phyloP scores from a whole-genome alignment of 805 yeast species.

The Hanseniaspora lindneri region DNA sequence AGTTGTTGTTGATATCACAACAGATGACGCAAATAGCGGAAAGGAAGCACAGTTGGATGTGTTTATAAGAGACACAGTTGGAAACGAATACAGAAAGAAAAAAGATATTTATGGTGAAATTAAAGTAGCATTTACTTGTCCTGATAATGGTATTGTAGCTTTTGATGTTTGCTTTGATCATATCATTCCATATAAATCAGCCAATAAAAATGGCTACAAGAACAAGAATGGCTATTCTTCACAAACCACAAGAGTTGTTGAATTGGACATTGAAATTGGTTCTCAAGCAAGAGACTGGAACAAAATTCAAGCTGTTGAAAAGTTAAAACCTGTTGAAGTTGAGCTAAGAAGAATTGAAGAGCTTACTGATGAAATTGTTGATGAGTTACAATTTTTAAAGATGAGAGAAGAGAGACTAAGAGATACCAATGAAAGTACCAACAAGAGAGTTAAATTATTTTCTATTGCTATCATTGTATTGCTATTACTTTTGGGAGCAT shows the following conservation, averaged over 20 bases:
- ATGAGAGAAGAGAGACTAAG: slow-evolving; percentile 83
- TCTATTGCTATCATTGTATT: slow-evolving; percentile 57
- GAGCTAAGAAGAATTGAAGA: slow-evolving; percentile 81
- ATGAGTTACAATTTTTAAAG: slow-evolving; percentile 72
- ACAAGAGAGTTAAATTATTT: slow-evolving; percentile 81
- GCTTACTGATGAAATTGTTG: slow-evolving; percentile 65
- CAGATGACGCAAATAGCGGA: slow-evolving; percentile 55
- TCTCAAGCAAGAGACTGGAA: slow-evolving; percentile 98
- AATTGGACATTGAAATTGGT: slow-evolving; percentile 87
- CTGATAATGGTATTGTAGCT: slow-evolving; percentile 50
- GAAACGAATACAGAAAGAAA: slow-evolving; percentile 73
- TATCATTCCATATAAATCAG: slow-evolving; percentile 21
- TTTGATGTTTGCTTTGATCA: slow-evolving; percentile 89
- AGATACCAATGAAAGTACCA: slow-evolving; percentile 94
- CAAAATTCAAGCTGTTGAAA: slow-evolving; percentile 81
- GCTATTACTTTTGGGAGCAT: slow-evolving; percentile 67
- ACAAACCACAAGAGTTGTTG: slow-evolving; percentile 51
- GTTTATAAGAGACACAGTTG: slow-evolving; percentile 59
- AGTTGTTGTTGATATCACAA: slow-evolving; percentile 70
- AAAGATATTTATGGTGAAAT: slow-evolving; percentile 62
- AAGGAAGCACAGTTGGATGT: slow-evolving; percentile 79
- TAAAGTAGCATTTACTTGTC: slow-evolving; percentile 75
- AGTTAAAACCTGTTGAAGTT: slow-evolving; percentile 83
- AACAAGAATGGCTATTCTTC: slow-evolving; percentile 23
- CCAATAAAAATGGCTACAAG: slow-evolving; percentile 30